A percentile compares a stretch with the other conserved stretches of the same genome.
Conservation (phyloP, 768 basidiomycete species). For the Lyophyllum atratum region DNA sequence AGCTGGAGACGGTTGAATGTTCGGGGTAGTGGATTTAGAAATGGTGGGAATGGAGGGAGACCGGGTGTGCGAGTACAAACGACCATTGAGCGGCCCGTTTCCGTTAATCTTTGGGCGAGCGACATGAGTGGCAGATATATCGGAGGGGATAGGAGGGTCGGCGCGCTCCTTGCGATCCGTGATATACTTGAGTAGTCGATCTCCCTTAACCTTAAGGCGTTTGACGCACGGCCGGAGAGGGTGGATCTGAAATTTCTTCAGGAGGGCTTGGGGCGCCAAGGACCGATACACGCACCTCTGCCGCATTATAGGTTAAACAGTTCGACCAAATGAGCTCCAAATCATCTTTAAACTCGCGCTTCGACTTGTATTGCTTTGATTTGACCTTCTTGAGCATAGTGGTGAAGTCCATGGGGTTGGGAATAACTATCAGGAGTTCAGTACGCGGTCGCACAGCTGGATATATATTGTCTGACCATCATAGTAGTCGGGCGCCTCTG, state of each 20-base stretch:
- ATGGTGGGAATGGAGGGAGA: slow-evolving; percentile 38
- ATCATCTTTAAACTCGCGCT: slow-evolving; percentile 92
- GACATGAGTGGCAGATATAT: slow-evolving; percentile 35
- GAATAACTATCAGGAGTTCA: slow-evolving; percentile 64
- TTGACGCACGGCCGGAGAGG: slow-evolving; percentile 82
- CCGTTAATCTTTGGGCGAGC: slow-evolving; percentile 41
- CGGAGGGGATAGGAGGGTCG: slow-evolving; percentile 65
- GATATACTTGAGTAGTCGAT: slow-evolving; percentile 83
- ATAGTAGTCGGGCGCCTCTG: slow-evolving; percentile 93
- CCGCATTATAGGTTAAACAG: slow-evolving; percentile 89
- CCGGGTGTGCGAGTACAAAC: slow-evolving; percentile 32
- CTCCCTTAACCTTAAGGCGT: slow-evolving; percentile 82
- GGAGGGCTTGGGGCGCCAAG: slow-evolving; percentile 1
- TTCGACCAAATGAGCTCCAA: slow-evolving; percentile 97
- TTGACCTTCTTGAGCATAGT: slow-evolving; percentile 95
- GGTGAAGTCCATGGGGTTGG: slow-evolving; percentile 93
- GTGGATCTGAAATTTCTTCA: slow-evolving; percentile 60
- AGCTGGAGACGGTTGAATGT: slow-evolving; percentile 27
- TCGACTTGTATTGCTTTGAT: slow-evolving; percentile 87
- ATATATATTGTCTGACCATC: slow-evolving; percentile 57
- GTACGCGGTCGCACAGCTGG: slow-evolving; percentile 3
- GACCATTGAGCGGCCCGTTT: slow-evolving; percentile 44
- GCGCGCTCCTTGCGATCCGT: slow-evolving; percentile 84
- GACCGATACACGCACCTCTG: slow-evolving; percentile 64
- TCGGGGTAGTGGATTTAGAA: slow-evolving; percentile 31